phyloP scores from a whole-genome alignment of 2,329 filamentous ascomycete genomes.

The Hymenoscyphus fructigenus region DNA sequence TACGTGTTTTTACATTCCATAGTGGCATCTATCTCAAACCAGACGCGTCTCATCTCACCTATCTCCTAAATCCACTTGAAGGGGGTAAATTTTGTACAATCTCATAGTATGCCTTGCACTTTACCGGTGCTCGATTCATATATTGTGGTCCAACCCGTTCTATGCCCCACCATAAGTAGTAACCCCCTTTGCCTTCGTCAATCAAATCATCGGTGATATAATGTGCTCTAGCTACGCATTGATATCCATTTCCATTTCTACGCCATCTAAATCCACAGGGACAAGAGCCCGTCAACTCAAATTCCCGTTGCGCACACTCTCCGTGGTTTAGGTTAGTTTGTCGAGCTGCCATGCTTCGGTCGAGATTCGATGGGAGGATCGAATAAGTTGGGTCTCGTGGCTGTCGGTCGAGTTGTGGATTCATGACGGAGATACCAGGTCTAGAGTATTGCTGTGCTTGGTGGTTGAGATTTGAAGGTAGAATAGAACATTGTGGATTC shows the following conservation, averaged over 20 bases:
- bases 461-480: background rate
- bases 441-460: no score
- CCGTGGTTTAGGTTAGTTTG: constrained; percentile 8
- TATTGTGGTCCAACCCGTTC: background rate
- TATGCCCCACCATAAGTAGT: background rate
- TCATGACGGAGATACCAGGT: background rate
- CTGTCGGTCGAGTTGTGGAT: background rate
- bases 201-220: constrained; percentile 45
- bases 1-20: no score
- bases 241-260: constrained; percentile 49
- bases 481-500: background rate
- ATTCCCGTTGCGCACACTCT: constrained; percentile 5
- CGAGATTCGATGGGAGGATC: background rate
- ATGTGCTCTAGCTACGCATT: constrained; percentile 60
- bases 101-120: no score
- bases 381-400: background rate
- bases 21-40: no score
- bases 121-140: no score
- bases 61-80: no score
- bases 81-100: no score
- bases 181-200: constrained; percentile 15
- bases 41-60: no score
- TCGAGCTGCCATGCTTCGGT: constrained; percentile 9
- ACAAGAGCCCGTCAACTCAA: constrained; percentile 54
- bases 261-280: constrained; percentile 58